Conservation (phyloP, 2,329 filamentous ascomycete genomes). For the Fusarium humuli region DNA sequence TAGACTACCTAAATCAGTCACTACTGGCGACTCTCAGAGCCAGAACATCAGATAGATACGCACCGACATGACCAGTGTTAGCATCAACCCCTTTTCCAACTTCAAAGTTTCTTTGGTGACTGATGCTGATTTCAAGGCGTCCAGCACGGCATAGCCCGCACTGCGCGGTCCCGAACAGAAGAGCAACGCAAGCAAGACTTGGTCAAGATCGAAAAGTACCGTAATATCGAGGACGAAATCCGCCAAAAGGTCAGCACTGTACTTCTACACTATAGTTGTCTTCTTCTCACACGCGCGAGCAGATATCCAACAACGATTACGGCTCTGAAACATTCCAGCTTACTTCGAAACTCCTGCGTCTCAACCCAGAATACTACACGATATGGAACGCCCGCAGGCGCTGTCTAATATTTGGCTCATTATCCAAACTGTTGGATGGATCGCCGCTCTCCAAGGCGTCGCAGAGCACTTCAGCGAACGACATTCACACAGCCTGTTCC, state of each 20-base stretch:
- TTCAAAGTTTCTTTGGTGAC: slow-evolving; percentile 18
- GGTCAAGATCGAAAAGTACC: slow-evolving; percentile 81
- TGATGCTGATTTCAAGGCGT: slow-evolving; percentile 44
- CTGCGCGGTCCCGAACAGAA: slow-evolving; percentile 70
- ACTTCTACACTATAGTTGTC: slow-evolving; percentile 6
- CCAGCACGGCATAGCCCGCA: slow-evolving; percentile 86
- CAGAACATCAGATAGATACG: slow-evolving; percentile 2
- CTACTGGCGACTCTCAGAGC: slow-evolving; percentile 8
- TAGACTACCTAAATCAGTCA: not conserved
- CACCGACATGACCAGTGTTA: slow-evolving; percentile 43
- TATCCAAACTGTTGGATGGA: slow-evolving; percentile 64
- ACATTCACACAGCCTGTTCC: slow-evolving; percentile 71
- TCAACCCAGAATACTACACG: slow-evolving; percentile 91
- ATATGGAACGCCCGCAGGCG: slow-evolving; percentile 89
- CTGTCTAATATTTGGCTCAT: slow-evolving; percentile 70
- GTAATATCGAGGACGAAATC: slow-evolving; percentile 74
- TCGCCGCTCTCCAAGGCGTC: slow-evolving; percentile 66
- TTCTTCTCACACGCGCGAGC: slow-evolving; percentile 28
- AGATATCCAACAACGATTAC: slow-evolving; percentile 59
- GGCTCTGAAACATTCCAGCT: slow-evolving; percentile 70
- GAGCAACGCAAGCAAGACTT: slow-evolving; percentile 78
- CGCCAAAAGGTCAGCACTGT: slow-evolving; percentile 66
- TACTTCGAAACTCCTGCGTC: slow-evolving; percentile 77
- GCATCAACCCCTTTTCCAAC: not conserved
- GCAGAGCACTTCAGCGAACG: slow-evolving; percentile 65